These are phyloP conservation scores for Ustilago curta DNA, from an alignment of 1,284 basidiomycete genomes.

Conservation along the genomic window DNA sequence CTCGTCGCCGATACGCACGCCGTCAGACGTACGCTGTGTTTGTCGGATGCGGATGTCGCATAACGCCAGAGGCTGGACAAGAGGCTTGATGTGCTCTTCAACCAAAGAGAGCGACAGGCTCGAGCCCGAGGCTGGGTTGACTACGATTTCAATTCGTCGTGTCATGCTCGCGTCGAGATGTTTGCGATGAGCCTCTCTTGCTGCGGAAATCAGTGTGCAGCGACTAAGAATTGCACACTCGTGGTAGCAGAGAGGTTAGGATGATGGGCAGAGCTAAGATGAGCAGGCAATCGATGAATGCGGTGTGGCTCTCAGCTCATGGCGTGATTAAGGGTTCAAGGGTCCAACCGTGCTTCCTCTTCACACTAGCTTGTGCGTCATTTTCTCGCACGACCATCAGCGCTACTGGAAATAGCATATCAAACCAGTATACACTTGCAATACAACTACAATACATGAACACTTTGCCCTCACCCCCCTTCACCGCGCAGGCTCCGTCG, in stretches of 20 bases:
- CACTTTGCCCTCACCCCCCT: neutral
- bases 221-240: neutral
- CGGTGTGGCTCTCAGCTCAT: slow-evolving; percentile 3
- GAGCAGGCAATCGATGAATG: too few species aligned
- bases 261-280: too few species aligned
- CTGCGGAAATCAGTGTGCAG: too few species aligned
- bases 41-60: neutral
- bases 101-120: neutral
- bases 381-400: neutral
- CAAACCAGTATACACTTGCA: neutral
- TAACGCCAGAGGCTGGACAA: neutral
- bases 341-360: slow-evolving; percentile 8
- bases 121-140: slow-evolving; percentile 28
- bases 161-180: neutral
- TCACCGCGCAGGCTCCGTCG: slow-evolving; percentile 38
- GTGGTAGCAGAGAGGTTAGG: neutral
- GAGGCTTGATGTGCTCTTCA: slow-evolving; percentile 15
- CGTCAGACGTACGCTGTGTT: slow-evolving; percentile 34
- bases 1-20: slow-evolving; percentile 23
- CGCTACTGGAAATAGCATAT: too few species aligned
- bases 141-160: slow-evolving; percentile 12
- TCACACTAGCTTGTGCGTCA: slow-evolving; percentile 14
- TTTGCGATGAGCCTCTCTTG: neutral
- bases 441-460: slow-evolving; percentile 1
- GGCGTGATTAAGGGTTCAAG: slow-evolving; percentile 11